A percentile compares a stretch with the other conserved stretches of the same genome.
phyloP scores from a whole-genome alignment of 2,329 filamentous ascomycete species.

The Paracorniculantispora psalliotae region DNA sequence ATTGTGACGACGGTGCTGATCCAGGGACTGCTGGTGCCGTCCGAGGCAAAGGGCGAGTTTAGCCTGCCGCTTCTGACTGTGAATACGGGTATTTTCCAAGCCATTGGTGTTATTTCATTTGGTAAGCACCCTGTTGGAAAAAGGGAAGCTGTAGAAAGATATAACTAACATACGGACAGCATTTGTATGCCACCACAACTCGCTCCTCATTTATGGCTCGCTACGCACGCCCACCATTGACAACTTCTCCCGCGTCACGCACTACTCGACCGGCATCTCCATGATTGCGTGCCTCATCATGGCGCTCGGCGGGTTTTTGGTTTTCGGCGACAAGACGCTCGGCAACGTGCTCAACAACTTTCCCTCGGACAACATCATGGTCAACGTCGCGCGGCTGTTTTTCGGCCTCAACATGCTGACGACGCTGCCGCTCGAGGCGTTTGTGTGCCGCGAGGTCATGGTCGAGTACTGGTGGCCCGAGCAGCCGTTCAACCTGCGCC shows the following conservation, averaged over 20 bases:
- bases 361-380: slow-evolving; percentile 80
- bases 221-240: slow-evolving; percentile 91
- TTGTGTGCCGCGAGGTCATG: slow-evolving; percentile 97
- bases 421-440: slow-evolving; percentile 90
- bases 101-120: slow-evolving; percentile 96
- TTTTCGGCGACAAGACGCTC: slow-evolving; percentile 84
- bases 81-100: slow-evolving; percentile 86
- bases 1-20: slow-evolving; percentile 85
- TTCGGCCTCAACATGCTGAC: slow-evolving; percentile 99
- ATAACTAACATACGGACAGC: slow-evolving; percentile 30
- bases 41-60: slow-evolving; percentile 67
- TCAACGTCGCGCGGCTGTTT: slow-evolving; percentile 89
- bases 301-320: slow-evolving; percentile 84
- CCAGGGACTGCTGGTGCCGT: slow-evolving; percentile 71
- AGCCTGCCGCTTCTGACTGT: slow-evolving; percentile 67
- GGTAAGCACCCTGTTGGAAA: slow-evolving; percentile 58
- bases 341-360: slow-evolving; percentile 99
- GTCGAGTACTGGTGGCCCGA: slow-evolving; percentile 70
- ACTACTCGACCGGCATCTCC: slow-evolving; percentile 86
- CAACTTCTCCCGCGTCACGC: slow-evolving; percentile 87
- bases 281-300: slow-evolving; percentile 88
- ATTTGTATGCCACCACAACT: slow-evolving; percentile 84
- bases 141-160: not conserved
- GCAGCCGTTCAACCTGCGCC: slow-evolving; percentile 72
- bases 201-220: slow-evolving; percentile 93